Evolutionary conservation across 352 stramenopile genomes (phyloP).

Genomic region (Globisporangium viniferum): DNA sequence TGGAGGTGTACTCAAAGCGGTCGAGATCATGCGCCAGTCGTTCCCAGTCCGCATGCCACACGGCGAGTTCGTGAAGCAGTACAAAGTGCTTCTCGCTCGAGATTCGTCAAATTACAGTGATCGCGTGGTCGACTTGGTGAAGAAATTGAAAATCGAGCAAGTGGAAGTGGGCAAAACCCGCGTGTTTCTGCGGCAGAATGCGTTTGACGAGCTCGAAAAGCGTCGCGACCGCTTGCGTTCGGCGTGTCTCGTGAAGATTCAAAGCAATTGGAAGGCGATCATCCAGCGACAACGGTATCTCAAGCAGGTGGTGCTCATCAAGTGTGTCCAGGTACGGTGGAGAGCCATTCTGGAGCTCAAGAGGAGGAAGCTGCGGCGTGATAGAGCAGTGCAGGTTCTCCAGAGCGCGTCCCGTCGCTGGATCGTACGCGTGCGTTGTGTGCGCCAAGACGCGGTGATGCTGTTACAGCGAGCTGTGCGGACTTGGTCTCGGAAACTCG

Average conservation of each 20-base stretch:
- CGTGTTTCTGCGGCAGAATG: conserved; percentile 63
- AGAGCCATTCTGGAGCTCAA: conserved; percentile 50
- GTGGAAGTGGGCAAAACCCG: conserved; percentile 66
- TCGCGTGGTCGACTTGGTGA: conserved; percentile 29
- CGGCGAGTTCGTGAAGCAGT: conserved; percentile 60
- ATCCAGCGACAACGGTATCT: conserved; percentile 29
- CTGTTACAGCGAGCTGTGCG: conserved; percentile 33
- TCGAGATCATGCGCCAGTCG: conserved; percentile 82
- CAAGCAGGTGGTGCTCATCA: conserved; percentile 31
- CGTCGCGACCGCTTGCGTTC: conserved; percentile 33
- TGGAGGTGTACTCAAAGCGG: conserved; percentile 79
- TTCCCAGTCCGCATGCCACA: conserved; percentile 81
- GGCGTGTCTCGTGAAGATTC: conserved; percentile 32
- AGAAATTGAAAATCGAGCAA: conserved; percentile 31
- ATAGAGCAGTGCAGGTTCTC: conserved; percentile 31
- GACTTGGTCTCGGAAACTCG: conserved; percentile 20
- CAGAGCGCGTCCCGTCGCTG: conserved; percentile 37
- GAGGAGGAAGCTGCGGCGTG: conserved; percentile 24
- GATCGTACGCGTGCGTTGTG: conserved; percentile 17
- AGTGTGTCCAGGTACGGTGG: conserved; percentile 55
- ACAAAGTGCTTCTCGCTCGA: conserved; percentile 26
- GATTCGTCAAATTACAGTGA: conserved; percentile 13
- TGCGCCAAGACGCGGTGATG: conserved; percentile 24
- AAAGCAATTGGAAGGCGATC: conserved; percentile 46
- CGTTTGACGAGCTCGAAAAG: conserved; percentile 64